These are phyloP conservation scores for Aspergillus neotritici DNA, from an alignment of 2,329 filamentous ascomycete species.

Conservation along the genomic window DNA sequence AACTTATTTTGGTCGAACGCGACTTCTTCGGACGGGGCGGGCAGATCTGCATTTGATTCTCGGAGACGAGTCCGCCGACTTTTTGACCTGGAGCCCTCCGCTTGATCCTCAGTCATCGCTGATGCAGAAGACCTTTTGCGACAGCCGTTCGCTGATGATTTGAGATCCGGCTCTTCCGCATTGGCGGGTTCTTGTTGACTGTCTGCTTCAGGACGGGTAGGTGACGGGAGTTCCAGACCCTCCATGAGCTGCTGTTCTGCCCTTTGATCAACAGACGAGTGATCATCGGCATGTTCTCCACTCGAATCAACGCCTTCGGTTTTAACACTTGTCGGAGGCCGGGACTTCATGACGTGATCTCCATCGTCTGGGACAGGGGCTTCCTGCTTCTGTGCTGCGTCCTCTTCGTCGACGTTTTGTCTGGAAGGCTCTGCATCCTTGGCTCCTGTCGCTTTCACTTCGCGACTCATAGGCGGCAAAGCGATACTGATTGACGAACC, in stretches of 20 bases:
- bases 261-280: conserved; percentile 31
- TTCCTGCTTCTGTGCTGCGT: conserved; percentile 12
- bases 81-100: conserved; percentile 52
- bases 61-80: conserved; percentile 58
- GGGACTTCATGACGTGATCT: conserved; percentile 9
- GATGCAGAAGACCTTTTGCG: conserved; percentile 59
- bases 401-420: conserved; percentile 3
- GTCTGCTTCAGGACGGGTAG: conserved; percentile 15
- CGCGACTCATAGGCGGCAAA: conserved; percentile 32
- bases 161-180: conserved; percentile 27
- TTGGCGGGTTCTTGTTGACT: conserved; percentile 20
- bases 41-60: conserved; percentile 49
- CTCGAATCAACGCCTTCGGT: conserved; percentile 9
- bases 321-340: conserved; percentile 4
- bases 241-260: conserved; percentile 36
- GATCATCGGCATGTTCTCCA: conserved; percentile 25
- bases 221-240: conserved; percentile 28
- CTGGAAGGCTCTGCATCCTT: conserved; percentile 14
- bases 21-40: conserved; percentile 42
- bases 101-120: conserved; percentile 53
- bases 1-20: conserved; percentile 50
- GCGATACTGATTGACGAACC: conserved; percentile 39
- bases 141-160: conserved; percentile 36
- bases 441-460: conserved; percentile 14
- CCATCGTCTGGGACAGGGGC: conserved; percentile 13